Percentiles rank a stretch among this genome's conserved stretches.
Conservation (phyloP, 495 filamentous ascomycete genomes). For the Diplogelasinospora grovesii region DNA sequence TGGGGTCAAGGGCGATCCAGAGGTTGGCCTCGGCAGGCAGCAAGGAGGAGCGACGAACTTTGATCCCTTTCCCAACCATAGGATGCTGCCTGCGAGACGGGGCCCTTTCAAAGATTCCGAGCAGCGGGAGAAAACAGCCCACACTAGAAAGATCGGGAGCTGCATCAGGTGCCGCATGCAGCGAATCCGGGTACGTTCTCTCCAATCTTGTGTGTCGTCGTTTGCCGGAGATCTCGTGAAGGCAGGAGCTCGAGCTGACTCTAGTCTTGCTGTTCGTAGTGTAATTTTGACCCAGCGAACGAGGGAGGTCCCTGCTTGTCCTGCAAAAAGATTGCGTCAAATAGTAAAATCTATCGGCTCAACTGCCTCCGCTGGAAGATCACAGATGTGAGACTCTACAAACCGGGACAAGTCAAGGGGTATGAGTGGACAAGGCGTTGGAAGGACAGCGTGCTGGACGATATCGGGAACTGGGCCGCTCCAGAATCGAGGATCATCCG, state of each 20-base stretch:
- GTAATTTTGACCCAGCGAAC: conserved; percentile 36
- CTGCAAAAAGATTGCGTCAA: conserved; percentile 36
- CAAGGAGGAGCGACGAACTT: conserved; percentile 5
- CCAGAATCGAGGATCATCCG: conserved; percentile 31
- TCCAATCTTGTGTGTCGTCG: neutral
- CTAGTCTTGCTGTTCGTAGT: conserved; percentile 31
- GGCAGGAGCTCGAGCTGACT: conserved; percentile 8
- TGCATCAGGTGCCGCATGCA: conserved; percentile 50
- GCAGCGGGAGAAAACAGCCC: conserved; percentile 41
- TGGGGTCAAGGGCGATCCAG: conserved; percentile 10
- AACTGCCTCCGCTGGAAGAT: conserved; percentile 47
- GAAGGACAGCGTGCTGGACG: conserved; percentile 40
- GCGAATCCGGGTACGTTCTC: conserved; percentile 42
- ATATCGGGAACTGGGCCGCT: conserved; percentile 44
- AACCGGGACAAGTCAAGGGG: conserved; percentile 43
- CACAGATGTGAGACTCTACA: conserved; percentile 44
- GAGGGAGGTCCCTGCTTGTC: conserved; percentile 38
- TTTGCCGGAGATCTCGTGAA: neutral
- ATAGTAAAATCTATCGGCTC: conserved; percentile 37
- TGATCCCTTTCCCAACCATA: conserved; percentile 14
- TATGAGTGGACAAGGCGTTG: conserved; percentile 48
- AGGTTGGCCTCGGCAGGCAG: conserved; percentile 8
- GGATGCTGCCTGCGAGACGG: conserved; percentile 30
- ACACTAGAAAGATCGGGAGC: conserved; percentile 43
- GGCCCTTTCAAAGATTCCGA: conserved; percentile 42